Conservation (phyloP, 1,284 basidiomycete species). For the Boletus sp. region DNA sequence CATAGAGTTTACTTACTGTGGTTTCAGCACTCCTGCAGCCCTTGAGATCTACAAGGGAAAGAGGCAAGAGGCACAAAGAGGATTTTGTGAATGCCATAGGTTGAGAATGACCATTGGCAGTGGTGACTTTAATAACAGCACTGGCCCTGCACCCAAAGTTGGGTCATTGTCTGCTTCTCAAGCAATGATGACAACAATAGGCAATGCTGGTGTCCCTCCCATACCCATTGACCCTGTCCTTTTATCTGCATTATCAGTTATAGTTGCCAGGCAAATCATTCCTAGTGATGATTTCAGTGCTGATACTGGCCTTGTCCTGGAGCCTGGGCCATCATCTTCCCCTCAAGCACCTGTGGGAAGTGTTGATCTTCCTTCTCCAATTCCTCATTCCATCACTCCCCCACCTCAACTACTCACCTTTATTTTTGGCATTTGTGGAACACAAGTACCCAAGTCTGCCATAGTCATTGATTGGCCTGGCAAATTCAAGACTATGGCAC, state of each 20-base stretch:
- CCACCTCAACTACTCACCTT: not conserved
- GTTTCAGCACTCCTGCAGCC: not conserved
- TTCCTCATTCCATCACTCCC: not conserved
- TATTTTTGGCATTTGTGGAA: not conserved
- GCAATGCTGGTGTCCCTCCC: not conserved
- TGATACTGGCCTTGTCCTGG: no score
- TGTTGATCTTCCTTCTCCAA: no score
- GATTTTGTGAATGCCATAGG: not conserved
- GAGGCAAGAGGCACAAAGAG: not conserved
- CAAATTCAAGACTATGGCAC: not conserved
- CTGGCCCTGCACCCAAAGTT: not conserved
- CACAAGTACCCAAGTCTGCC: conserved; percentile 1
- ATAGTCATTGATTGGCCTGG: conserved; percentile 1
- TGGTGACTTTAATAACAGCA: not conserved
- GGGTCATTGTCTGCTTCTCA: not conserved
- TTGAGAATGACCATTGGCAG: not conserved
- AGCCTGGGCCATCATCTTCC: not conserved
- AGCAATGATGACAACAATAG: no score
- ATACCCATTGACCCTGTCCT: not conserved
- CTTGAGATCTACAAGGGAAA: not conserved
- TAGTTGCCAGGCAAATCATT: no score
- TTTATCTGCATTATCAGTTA: no score
- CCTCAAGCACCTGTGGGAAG: no score
- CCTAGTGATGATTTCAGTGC: no score
- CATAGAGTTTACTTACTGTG: not conserved